Percentiles rank a stretch among this genome's conserved stretches.
These are phyloP conservation scores for Emmonsia crescens DNA, from an alignment of 2,329 filamentous ascomycete genomes.

Conservation along the genomic window DNA sequence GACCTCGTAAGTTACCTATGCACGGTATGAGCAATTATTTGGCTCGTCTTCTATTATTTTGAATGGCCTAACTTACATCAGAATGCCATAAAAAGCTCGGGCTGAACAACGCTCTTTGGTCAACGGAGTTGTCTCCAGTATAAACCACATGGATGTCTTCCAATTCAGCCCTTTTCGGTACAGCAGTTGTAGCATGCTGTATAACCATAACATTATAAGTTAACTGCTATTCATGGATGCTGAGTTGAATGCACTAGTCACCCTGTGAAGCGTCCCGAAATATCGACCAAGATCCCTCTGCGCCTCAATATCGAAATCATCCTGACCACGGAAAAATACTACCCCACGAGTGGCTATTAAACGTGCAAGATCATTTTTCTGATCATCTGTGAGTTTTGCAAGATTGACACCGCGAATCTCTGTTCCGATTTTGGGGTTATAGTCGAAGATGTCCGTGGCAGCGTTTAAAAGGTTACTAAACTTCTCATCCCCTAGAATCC, in stretches of 20 bases:
- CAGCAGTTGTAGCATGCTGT: constrained; percentile 43
- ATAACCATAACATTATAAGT: background rate
- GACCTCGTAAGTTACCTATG: constrained; percentile 40
- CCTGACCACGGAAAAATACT: constrained; percentile 48
- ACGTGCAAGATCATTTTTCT: constrained; percentile 45
- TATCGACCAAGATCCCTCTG: constrained; percentile 43
- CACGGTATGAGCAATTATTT: background rate
- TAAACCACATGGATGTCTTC: constrained; percentile 50
- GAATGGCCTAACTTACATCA: constrained; percentile 31
- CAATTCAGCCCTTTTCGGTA: constrained; percentile 39
- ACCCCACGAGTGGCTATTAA: constrained; percentile 46
- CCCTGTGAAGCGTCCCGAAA: constrained; percentile 44
- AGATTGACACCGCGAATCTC: constrained; percentile 44
- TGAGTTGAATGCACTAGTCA: constrained; percentile 8
- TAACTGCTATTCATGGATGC: background rate
- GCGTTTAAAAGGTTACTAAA: constrained; percentile 43
- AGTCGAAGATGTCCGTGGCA: constrained; percentile 47
- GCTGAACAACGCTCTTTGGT: constrained; percentile 44
- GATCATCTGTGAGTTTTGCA: constrained; percentile 38
- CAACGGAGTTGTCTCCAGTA: constrained; percentile 41
- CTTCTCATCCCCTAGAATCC: constrained; percentile 42
- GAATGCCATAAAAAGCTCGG: constrained; percentile 47
- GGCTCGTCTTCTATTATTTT: background rate
- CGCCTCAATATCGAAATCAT: constrained; percentile 43
- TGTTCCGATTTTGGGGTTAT: constrained; percentile 46